phyloP scores from a whole-genome alignment of 768 basidiomycete species.

The Floccularia luteovirens region DNA sequence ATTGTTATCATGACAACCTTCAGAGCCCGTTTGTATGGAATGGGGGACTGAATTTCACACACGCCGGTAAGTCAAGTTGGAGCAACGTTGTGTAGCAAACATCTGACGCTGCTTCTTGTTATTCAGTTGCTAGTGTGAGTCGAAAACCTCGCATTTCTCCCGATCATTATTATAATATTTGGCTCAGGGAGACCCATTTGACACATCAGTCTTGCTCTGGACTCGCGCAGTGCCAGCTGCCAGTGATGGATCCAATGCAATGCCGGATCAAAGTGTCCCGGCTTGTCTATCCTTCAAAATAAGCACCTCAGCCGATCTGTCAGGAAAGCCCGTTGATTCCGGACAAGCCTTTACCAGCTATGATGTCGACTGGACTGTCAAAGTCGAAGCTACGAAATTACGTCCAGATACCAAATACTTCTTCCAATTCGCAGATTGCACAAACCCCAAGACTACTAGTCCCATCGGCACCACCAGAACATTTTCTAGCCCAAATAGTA shows the following conservation, averaged over 20 bases:
- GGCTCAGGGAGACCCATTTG: slow-evolving; percentile 44
- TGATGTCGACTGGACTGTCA: slow-evolving; percentile 55
- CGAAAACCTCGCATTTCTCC: not conserved
- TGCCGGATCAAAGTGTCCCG: slow-evolving; percentile 43
- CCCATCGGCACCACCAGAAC: slow-evolving; percentile 47
- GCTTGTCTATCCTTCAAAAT: slow-evolving; percentile 43
- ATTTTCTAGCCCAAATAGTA: slow-evolving; percentile 36
- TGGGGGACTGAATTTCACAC: slow-evolving; percentile 45
- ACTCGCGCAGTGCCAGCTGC: slow-evolving; percentile 40
- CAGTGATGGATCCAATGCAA: slow-evolving; percentile 13
- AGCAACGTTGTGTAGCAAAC: not conserved
- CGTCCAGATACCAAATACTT: slow-evolving; percentile 46
- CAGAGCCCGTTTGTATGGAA: slow-evolving; percentile 39
- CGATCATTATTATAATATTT: slow-evolving; percentile 1
- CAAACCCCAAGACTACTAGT: slow-evolving; percentile 30
- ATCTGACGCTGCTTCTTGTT: not conserved
- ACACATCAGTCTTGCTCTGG: slow-evolving; percentile 48
- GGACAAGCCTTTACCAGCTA: slow-evolving; percentile 47
- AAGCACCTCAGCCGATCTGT: slow-evolving; percentile 23
- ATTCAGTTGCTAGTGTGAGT: slow-evolving; percentile 39
- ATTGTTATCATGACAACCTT: not conserved
- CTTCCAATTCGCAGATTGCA: slow-evolving; percentile 49
- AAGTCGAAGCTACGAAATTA: slow-evolving; percentile 47
- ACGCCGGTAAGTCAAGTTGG: slow-evolving; percentile 23
- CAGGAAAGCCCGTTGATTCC: slow-evolving; percentile 26